Base-by-base conservation (phyloP, 2,329 filamentous ascomycete genomes). In the Penicillium sp. region DNA sequence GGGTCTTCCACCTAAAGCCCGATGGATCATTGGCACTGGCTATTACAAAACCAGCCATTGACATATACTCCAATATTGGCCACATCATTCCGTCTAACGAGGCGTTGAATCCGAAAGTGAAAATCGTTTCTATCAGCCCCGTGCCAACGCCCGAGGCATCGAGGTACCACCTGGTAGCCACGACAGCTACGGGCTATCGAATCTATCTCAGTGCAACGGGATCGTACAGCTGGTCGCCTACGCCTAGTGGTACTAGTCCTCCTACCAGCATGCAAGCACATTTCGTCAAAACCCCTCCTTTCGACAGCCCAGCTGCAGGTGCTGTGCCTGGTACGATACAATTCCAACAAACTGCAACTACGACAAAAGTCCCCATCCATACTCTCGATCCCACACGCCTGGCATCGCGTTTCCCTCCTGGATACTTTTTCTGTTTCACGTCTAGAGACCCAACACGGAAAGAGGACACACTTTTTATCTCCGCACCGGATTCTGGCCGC, bases 221-320 rank as follows among this genome's bases (percentile, higher is more conserved):
- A 61, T 88, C 90, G 18, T 75, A 82, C 80, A 70, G 72, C 62
- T 72, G 75, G 74, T 72, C 76, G 55, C 74, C 77, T 55, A 79
- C 84, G 28, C 81, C 81, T 14, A 82, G 82, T 21, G 79, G 83
- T 20, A 81, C 83, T 7, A 86, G 81, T 57, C 86, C 89, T 0
- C 92, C 94, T 0, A 92, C 90, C 64, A 97, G 91, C 73, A 97
- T 99, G 91, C 92, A 97, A 72, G 86, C 97, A n/a, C 89, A 95
- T 64, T 94, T 96, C 67, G 90, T 99, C 72, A 95, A 94, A 68
- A 96, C 96, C 58, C 94, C 95, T 1, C 94, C 94, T 73, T 58
- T 73, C 62, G 60, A 72, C 63, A 62, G 60, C 50, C 47, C 68
- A 56, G 48, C 62, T 59, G 23, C 64, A 55, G 72, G 68, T 60